These are phyloP conservation scores for Trichoderma citrinoviride DNA, from an alignment of 2,329 filamentous ascomycete species.

Conservation along the genomic window DNA sequence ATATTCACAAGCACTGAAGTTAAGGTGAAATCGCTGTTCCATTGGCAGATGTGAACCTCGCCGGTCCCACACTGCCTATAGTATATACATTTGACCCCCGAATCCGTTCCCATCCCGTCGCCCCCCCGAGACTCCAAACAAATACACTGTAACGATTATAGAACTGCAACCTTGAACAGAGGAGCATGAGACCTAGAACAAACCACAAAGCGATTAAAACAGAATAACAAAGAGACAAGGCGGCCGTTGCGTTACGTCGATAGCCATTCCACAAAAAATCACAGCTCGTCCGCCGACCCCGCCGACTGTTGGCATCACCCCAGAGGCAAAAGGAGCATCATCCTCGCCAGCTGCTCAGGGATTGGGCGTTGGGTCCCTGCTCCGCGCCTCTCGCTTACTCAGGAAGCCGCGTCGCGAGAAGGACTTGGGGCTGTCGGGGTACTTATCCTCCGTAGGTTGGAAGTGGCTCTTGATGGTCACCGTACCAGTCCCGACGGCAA, in stretches of 20 bases:
- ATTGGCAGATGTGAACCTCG: neutral
- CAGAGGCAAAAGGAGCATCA: neutral
- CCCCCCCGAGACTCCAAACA: slow-evolving; percentile 1
- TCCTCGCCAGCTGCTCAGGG: slow-evolving; percentile 24
- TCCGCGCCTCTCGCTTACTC: slow-evolving; percentile 48
- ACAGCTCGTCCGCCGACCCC: neutral
- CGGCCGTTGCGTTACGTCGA: neutral
- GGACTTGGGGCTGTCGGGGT: slow-evolving; percentile 47
- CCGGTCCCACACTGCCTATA: neutral
- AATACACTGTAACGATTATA: neutral
- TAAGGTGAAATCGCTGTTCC: neutral
- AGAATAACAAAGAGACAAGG: neutral
- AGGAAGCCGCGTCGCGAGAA: slow-evolving; percentile 54
- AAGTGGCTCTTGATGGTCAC: slow-evolving; percentile 76
- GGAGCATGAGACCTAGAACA: neutral
- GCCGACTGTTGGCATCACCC: neutral
- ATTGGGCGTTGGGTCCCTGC: slow-evolving; percentile 46
- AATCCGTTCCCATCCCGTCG: neutral
- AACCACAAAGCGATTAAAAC: neutral
- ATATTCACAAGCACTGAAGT: neutral
- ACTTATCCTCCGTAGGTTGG: slow-evolving; percentile 47
- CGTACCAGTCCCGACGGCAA: slow-evolving; percentile 69
- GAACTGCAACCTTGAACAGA: neutral
- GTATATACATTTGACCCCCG: neutral
- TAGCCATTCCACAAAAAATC: neutral